Conservation (phyloP, 2,329 filamentous ascomycete species). For the Beauveria sp. region DNA sequence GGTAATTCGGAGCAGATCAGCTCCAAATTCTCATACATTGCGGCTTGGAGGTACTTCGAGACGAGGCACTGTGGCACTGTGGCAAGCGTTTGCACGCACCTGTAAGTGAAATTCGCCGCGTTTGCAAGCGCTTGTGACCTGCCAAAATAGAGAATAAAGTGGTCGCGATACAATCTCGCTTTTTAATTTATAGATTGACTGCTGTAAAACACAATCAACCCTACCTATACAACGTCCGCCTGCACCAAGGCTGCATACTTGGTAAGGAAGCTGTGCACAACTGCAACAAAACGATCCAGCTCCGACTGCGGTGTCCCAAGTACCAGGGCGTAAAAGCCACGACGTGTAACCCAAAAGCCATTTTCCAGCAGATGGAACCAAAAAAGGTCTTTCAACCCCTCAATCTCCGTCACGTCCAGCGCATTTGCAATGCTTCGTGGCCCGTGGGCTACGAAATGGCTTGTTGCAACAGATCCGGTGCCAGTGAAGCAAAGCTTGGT, state of each 20-base stretch:
- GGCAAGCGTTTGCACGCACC: neutral
- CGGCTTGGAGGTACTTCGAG: too few relatives aligned
- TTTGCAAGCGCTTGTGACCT: neutral
- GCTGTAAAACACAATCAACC: neutral
- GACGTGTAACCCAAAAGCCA: slow-evolving; percentile 33
- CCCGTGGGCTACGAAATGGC: slow-evolving; percentile 28
- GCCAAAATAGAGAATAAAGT: neutral
- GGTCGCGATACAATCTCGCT: neutral
- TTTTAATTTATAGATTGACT: neutral
- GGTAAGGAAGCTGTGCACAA: slow-evolving; percentile 27
- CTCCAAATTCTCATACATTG: too few relatives aligned
- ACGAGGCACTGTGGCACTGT: too few relatives aligned
- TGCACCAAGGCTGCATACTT: slow-evolving; percentile 17
- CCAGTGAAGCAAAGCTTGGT: slow-evolving; percentile 32
- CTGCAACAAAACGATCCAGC: slow-evolving; percentile 31
- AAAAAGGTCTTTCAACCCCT: slow-evolving; percentile 31
- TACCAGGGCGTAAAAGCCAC: slow-evolving; percentile 34
- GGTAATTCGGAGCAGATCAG: neutral
- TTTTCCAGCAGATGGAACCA: slow-evolving; percentile 39
- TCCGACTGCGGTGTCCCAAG: slow-evolving; percentile 30
- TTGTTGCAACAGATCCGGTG: slow-evolving; percentile 27
- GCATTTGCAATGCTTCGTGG: slow-evolving; percentile 20
- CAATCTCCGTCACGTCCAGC: slow-evolving; percentile 23
- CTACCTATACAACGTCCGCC: neutral
- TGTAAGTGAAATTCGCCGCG: neutral